A percentile compares a stretch with the other conserved stretches of the same genome.
These are phyloP conservation scores for Delphinella strobiligena DNA, from an alignment of 2,329 filamentous ascomycete genomes.

Conservation along the genomic window DNA sequence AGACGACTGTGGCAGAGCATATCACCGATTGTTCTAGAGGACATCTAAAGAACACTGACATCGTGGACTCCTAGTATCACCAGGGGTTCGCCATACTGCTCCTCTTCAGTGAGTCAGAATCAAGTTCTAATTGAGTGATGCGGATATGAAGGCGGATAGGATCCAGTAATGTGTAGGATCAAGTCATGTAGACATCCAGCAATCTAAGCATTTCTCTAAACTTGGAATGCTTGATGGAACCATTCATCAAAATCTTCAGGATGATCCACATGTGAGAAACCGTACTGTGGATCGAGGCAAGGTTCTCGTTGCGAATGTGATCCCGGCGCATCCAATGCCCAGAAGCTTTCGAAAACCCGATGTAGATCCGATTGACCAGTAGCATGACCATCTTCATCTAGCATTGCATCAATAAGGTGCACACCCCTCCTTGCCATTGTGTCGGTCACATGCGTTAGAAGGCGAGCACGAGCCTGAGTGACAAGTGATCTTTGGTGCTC, in stretches of 20 bases:
- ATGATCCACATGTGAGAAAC: background rate
- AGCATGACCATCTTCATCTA: slow-evolving; percentile 3
- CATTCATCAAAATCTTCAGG: background rate
- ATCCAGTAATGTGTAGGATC: background rate
- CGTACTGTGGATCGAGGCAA: background rate
- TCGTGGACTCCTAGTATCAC: no score
- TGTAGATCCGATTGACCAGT: background rate
- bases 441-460: slow-evolving; percentile 2
- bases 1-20: no score
- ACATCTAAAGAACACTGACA: no score
- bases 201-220: background rate
- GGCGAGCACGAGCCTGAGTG: background rate
- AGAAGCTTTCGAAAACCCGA: background rate
- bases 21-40: no score
- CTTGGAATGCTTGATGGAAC: background rate
- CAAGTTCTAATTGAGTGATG: no score
- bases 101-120: no score
- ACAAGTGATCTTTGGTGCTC: background rate
- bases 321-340: background rate
- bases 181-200: background rate
- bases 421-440: slow-evolving; percentile 6
- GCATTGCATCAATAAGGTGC: slow-evolving; percentile 8
- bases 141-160: no score
- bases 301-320: background rate
- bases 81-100: no score